Base-by-base conservation (phyloP, 257 asterid genomes). In the Rehmannia glutinosa region DNA sequence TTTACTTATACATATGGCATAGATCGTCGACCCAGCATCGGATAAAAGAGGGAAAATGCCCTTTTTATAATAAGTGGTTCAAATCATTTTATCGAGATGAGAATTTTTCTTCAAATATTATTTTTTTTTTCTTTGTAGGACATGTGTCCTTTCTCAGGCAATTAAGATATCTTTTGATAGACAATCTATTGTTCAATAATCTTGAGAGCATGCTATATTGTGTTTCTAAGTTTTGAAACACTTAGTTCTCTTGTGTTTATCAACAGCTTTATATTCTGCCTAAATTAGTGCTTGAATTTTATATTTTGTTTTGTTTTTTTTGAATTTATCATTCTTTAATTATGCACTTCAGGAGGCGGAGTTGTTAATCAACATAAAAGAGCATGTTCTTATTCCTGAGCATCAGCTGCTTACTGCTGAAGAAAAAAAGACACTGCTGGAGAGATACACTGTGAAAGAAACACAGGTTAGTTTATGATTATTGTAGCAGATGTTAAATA, bases 361-460 rank as follows among this genome's bases (percentile, higher is more conserved):
- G 81, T 73, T 92, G 82, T 67, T 92, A 69, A 77, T 89, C 69
- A 92, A 92, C 78, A 80, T 92, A 45, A 89, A 84, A 77, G 81
- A 89, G 8, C 97, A 92, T 36, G 88, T 81, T 68, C 95, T 92
- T 66, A 90, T 87, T 54, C 97, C 96, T 2, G 86, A 83, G 80
- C 98, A 92, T 67, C 90, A 86, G 81, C 60, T 88, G 69, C 93
- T 90, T 13, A 70, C 81, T 5, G 56, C 76, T n/a, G 95, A 79
- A 49, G 96, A 92, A 77, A 89, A 92, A 85, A 92, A 84, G 65
- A 80, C 89, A 9, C 68, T 92, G 80, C 84, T 90, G 50, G 95
- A 87, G 64, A 77, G 90, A 83, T 90, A 92, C 75, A 90, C 96
- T 0, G 93, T 92, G 75, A 92, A 90, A 61, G 97, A 90, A 71